A percentile compares a stretch with the other conserved stretches of the same genome.
phyloP scores from a whole-genome alignment of 1,284 basidiomycete genomes.

The Boletellus sp. region DNA sequence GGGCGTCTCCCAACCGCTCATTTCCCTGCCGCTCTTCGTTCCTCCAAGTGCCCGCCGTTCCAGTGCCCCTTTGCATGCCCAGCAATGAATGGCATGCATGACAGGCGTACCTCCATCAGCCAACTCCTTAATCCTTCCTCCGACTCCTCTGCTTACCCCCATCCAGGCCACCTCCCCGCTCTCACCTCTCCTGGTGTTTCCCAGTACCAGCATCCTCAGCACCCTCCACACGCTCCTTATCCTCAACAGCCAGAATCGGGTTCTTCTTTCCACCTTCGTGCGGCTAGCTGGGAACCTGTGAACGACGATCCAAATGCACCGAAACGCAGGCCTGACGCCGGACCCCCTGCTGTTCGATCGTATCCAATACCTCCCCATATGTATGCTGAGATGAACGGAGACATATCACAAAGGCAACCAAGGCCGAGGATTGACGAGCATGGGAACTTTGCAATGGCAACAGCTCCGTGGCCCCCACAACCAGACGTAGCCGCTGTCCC shows the following conservation, averaged over 20 bases:
- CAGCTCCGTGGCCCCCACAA: conserved; percentile 27
- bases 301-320: conserved; percentile 35
- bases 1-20: conserved; percentile 29
- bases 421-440: conserved; percentile 32
- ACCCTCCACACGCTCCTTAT: conserved; percentile 29
- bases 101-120: conserved; percentile 52
- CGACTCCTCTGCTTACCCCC: conserved; percentile 32
- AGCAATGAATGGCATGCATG: conserved; percentile 46
- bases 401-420: conserved; percentile 27
- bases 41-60: conserved; percentile 9
- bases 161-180: conserved; percentile 28
- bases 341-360: conserved; percentile 29
- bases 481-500: conserved; percentile 26
- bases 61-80: conserved; percentile 14
- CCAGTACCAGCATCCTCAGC: conserved; percentile 32
- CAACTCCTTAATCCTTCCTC: conserved; percentile 48
- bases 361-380: conserved; percentile 36
- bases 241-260: conserved; percentile 27
- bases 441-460: conserved; percentile 23
- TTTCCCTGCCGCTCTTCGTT: conserved; percentile 27
- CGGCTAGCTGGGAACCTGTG: conserved; percentile 42
- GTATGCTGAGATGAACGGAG: conserved; percentile 34
- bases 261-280: conserved; percentile 40
- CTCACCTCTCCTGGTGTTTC: conserved; percentile 25
- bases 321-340: conserved; percentile 34